Base-by-base conservation (phyloP, 306 rosid genomes). In the Heteromeles arbutifolia region DNA sequence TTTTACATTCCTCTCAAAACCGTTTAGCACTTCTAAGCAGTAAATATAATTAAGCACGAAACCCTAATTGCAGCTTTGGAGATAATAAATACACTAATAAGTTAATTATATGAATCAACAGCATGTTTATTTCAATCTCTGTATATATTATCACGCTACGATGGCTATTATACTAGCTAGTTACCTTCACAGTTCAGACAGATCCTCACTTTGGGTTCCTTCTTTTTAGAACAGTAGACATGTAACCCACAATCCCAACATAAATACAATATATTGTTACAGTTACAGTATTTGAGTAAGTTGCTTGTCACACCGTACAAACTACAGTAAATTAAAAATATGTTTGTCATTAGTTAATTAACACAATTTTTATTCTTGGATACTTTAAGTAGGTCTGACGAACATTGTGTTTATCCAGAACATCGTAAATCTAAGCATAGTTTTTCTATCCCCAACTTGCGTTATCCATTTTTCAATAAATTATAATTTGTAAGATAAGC, bases 381-480 rank as follows among this genome's bases (percentile, higher is more conserved):
- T 22, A 41, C 25, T 10, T 22, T 22, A 12, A 41, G 54, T 41
- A 41, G 53, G 34, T 41, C 72, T 41, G 39, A 68, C 25, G 4
- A 24, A 14, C 28, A 8, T 10, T 67, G 34, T 67, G 39, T 19
- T 19, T 54, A 32, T 65, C 75, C 61, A 73, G 74, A 73, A 83
- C 69, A 74, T 44, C 34, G 48, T 74, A 77, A 11, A 34, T 6
- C 21, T 11, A 61, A 17, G 8, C 14, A 14, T 74, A 58, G 24
- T 50, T 85, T 81, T 77, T 72, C 31, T 76, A 81, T 81, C 81
- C 80, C 72, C 86, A 85, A 85, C 84, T 84, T 82, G 85, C 80
- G 64, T 70, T 75, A 78, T 82, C 78, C 53, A 70, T 61, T 85
- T 82, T 8, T 69, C 53, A 85, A 68, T 74, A 70, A 73, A 83